These are phyloP conservation scores for Fusarium irregulare DNA, from an alignment of 2,329 filamentous ascomycete species.

Conservation along the genomic window DNA sequence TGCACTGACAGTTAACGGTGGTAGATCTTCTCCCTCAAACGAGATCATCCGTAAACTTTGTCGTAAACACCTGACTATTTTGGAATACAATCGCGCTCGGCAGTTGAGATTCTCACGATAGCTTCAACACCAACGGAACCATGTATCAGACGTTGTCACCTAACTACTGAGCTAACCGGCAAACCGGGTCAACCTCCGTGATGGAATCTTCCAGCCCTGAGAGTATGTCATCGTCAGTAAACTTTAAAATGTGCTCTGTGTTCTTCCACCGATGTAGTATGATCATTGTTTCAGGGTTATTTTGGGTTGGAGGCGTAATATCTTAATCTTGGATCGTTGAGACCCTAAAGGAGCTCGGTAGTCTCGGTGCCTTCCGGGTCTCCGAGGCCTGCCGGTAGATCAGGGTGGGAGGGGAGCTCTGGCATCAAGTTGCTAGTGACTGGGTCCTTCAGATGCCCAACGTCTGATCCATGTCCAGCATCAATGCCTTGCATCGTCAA, in stretches of 20 bases:
- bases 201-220: not conserved
- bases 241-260: not conserved
- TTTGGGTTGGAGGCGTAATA: constrained; percentile 5
- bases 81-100: not conserved
- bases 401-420: not conserved
- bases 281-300: constrained; percentile 16
- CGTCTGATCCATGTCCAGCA: not conserved
- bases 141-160: not conserved
- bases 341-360: not conserved
- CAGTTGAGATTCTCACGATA: constrained; percentile 11
- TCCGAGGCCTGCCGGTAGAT: not conserved
- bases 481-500: not conserved
- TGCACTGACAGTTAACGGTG: not conserved
- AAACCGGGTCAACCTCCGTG: not conserved
- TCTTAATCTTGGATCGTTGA: not conserved
- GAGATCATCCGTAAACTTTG: not conserved
- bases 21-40: not conserved
- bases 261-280: not conserved
- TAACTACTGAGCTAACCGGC: too few species aligned
- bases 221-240: not conserved
- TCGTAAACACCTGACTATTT: not conserved
- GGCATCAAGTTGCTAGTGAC: not conserved
- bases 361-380: not conserved
- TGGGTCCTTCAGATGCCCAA: not conserved
- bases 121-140: not conserved